Base-by-base conservation (phyloP, 768 basidiomycete genomes). In the Naganishia kalamii region DNA sequence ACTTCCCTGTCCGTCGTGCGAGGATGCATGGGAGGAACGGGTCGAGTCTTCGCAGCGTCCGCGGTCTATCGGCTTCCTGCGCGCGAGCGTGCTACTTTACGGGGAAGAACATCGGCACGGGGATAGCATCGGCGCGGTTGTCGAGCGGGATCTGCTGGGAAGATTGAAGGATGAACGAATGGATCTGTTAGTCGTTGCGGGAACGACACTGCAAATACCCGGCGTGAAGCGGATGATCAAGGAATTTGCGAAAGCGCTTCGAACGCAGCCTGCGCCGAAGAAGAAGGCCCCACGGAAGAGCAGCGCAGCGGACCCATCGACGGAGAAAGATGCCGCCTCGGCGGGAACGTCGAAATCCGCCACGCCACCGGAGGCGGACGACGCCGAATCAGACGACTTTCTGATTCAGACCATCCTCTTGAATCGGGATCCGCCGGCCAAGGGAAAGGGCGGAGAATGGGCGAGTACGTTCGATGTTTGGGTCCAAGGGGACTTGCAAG, bases 191-290 rank as follows among this genome's bases (percentile, higher is more conserved):
- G 79, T 96, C 60, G 92, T 96, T 15, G 92, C 90, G 19, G 92
- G 92, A 47, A 94, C 92, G 63, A 91, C 88, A 76, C 79, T 96
- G 65, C 83, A 86, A 68, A 88, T 96, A 17, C 91, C 89, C 10
- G 92, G 92, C 21, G 92, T 92, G 49, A 93, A 92, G 78, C 82
- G 88, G 69, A 89, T 94, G 79, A 89, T 93, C 25, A 84, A 89
- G 64, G 90, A 93, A 70, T 74, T 80, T 60, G 84, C 87, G 27
- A 90, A 88, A 77, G 87, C 88, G 21, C 85, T 90, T 25, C 83
- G 60, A 75, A 65, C 64, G 19, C 33, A 49, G 23, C 41, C 61
- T 35, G 48, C 60, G 30, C 29, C 47, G 21, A 63, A 68, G 62
- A 62, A 60, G 62, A 60, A 59, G 30, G 25, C 17, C 30, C 13